These are phyloP conservation scores for Mortierella sp. DNA, from an alignment of 371 early-diverging fungal genomes.

Conservation along the genomic window DNA sequence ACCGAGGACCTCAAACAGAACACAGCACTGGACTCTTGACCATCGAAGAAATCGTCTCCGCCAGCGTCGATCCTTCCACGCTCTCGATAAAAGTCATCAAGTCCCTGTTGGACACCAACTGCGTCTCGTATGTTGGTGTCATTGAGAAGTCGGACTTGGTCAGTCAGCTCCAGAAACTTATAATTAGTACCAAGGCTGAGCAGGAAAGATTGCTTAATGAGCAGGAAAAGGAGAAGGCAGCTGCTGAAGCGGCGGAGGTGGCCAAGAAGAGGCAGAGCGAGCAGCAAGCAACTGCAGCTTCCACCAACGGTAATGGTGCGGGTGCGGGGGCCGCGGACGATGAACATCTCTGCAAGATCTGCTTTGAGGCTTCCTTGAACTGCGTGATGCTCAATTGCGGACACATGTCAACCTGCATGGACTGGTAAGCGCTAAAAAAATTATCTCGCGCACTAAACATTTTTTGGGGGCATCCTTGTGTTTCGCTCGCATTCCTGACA, in stretches of 20 bases:
- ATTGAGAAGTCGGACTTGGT: slow-evolving; percentile 46
- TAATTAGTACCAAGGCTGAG: slow-evolving; percentile 12
- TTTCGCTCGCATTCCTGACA: background rate
- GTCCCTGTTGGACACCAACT: slow-evolving; percentile 35
- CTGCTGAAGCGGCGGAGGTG: background rate
- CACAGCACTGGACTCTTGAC: slow-evolving; percentile 11
- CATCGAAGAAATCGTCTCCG: slow-evolving; percentile 34
- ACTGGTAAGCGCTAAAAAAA: slow-evolving; percentile 35
- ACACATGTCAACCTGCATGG: slow-evolving; percentile 51
- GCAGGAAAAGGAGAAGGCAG: slow-evolving; percentile 1
- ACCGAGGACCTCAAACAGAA: slow-evolving; percentile 31
- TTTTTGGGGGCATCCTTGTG: too few relatives aligned
- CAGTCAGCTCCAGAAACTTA: slow-evolving; percentile 22
- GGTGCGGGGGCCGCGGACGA: slow-evolving; percentile 3
- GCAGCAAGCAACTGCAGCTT: background rate
- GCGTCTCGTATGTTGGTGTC: slow-evolving; percentile 34
- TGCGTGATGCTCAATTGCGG: slow-evolving; percentile 56
- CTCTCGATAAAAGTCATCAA: slow-evolving; percentile 50
- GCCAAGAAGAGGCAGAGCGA: background rate
- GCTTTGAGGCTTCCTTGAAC: slow-evolving; percentile 45
- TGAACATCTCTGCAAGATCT: slow-evolving; percentile 46
- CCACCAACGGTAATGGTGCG: background rate
- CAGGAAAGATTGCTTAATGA: slow-evolving; percentile 15
- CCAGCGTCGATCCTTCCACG: slow-evolving; percentile 7
- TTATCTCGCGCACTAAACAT: background rate